Conservation (phyloP, 1,284 basidiomycete genomes). For the Boletus austroedulis region DNA sequence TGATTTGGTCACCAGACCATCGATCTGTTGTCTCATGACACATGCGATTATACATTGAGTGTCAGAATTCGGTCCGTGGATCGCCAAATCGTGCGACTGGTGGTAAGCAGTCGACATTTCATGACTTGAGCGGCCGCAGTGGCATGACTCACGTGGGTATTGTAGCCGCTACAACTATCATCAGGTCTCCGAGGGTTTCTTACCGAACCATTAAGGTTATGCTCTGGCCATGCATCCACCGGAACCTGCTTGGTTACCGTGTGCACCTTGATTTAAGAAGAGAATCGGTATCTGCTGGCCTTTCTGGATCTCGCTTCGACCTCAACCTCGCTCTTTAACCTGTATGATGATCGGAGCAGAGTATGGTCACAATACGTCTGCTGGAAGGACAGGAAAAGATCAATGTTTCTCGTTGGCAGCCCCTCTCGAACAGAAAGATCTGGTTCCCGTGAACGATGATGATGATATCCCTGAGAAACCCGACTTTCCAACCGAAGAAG, state of each 20-base stretch:
- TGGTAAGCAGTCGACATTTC: too few species aligned
- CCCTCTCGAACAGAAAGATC: constrained; percentile 20
- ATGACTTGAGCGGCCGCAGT: too few species aligned
- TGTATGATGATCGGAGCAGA: constrained; percentile 13
- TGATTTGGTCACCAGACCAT: too few species aligned
- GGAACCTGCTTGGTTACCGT: background rate
- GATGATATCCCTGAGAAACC: constrained; percentile 56
- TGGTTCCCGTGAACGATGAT: constrained; percentile 10
- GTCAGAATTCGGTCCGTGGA: too few species aligned
- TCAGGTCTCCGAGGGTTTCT: background rate
- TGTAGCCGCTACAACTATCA: background rate
- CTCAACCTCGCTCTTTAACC: background rate
- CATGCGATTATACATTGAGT: too few species aligned
- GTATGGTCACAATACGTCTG: constrained; percentile 4
- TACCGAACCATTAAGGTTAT: background rate
- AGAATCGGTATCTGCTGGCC: background rate
- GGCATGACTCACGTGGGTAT: too few species aligned
- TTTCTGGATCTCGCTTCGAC: background rate
- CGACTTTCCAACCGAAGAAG: constrained; percentile 69
- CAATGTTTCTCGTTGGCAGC: background rate
- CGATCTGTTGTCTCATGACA: too few species aligned
- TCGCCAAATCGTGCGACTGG: too few species aligned
- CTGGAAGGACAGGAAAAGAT: constrained; percentile 4
- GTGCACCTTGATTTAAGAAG: constrained; percentile 8
- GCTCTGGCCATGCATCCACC: background rate